phyloP scores from a whole-genome alignment of 2,329 filamentous ascomycete genomes.

The Falciphora oryzae region DNA sequence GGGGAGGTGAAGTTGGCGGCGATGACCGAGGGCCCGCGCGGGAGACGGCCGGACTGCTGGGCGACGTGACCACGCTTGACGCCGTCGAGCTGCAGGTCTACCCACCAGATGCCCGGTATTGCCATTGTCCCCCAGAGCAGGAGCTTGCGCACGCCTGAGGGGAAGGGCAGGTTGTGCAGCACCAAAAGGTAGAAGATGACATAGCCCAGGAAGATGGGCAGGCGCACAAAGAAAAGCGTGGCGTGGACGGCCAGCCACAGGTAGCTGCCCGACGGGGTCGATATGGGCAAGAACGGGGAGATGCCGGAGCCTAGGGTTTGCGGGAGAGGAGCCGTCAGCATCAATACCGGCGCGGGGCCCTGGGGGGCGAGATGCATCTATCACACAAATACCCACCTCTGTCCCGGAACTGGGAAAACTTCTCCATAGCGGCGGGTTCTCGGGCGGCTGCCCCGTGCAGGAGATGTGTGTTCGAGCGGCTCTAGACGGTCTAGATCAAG shows the following conservation, averaged over 20 bases:
- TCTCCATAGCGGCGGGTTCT: conserved; percentile 62
- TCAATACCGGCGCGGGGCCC: neutral
- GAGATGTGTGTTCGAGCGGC: neutral
- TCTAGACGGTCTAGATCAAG: neutral
- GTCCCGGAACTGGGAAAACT: conserved; percentile 89
- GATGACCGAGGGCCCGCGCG: conserved; percentile 74
- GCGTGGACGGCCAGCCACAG: conserved; percentile 59
- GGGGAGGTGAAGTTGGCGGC: conserved; percentile 89
- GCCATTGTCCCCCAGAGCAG: conserved; percentile 82
- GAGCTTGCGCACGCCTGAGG: conserved; percentile 64
- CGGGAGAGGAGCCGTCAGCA: neutral
- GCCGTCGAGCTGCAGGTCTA: conserved; percentile 95
- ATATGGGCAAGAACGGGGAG: conserved; percentile 85
- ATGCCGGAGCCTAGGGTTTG: conserved; percentile 73
- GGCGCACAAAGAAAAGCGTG: conserved; percentile 72
- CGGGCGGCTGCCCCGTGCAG: neutral
- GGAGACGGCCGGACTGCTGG: conserved; percentile 67
- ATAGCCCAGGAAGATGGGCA: conserved; percentile 69
- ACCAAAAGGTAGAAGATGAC: conserved; percentile 69
- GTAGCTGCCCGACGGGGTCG: conserved; percentile 52
- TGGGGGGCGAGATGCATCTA: neutral
- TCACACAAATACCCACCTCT: conserved; percentile 51
- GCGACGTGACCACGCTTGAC: conserved; percentile 86
- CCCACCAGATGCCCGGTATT: conserved; percentile 94
- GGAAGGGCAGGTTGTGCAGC: conserved; percentile 72